Conservation (phyloP, 192 early-diverging fungal species). For the Backusella liffmaniae region DNA sequence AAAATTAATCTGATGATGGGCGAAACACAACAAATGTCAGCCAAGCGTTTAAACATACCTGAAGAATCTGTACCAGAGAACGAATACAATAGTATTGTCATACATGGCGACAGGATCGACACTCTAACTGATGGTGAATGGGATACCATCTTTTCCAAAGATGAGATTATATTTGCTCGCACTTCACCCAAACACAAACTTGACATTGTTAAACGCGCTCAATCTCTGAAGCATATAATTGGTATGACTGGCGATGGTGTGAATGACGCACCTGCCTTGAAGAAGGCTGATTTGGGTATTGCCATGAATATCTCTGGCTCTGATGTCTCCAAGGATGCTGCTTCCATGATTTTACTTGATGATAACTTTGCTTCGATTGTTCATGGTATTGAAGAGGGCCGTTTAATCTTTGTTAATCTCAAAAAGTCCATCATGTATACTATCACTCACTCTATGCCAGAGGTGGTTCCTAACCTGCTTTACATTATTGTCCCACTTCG, state of each 20-base stretch:
- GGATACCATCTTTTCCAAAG: slow-evolving; percentile 91
- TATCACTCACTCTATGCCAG: slow-evolving; percentile 87
- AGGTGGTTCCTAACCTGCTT: slow-evolving; percentile 84
- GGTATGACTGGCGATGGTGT: slow-evolving; percentile 95
- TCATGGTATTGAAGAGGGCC: slow-evolving; percentile 90
- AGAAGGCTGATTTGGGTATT: slow-evolving; percentile 96
- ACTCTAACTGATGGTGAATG: slow-evolving; percentile 78
- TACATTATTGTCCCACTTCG: slow-evolving; percentile 85
- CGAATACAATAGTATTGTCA: slow-evolving; percentile 89
- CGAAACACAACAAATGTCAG: slow-evolving; percentile 83
- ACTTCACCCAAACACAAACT: slow-evolving; percentile 97
- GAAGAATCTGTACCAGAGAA: slow-evolving; percentile 68
- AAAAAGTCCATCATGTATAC: slow-evolving; percentile 95
- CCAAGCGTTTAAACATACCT: slow-evolving; percentile 63
- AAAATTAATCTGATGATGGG: slow-evolving; percentile 93
- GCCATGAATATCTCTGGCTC: slow-evolving; percentile 95
- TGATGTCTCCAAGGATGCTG: slow-evolving; percentile 95
- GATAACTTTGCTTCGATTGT: slow-evolving; percentile 98
- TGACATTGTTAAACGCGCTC: slow-evolving; percentile 92
- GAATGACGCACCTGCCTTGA: slow-evolving; percentile 88
- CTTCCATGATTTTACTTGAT: slow-evolving; percentile 96
- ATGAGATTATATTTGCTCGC: slow-evolving; percentile 95
- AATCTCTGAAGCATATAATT: slow-evolving; percentile 89
- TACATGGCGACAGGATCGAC: slow-evolving; percentile 90
- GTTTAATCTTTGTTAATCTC: slow-evolving; percentile 93